Evolutionary conservation across 73 alveolate species (phyloP).

Genomic region (Symbiodinium pilosum): DNA sequence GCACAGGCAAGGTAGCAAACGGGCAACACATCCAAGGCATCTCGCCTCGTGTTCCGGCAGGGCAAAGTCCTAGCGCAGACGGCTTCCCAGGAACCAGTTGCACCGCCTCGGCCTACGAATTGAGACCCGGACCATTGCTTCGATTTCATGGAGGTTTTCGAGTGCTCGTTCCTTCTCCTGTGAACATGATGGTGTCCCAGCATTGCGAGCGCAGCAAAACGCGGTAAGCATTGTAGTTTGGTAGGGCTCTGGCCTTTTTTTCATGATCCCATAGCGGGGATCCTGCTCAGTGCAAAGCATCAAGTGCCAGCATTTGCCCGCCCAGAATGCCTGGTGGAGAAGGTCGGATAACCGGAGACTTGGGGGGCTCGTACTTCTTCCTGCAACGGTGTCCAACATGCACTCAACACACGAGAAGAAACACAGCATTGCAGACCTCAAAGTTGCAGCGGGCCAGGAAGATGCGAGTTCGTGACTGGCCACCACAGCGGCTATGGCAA

Average conservation of each 20-base stretch:
- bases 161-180: slow-evolving; percentile 19
- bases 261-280: slow-evolving; percentile 4
- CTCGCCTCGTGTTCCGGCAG: slow-evolving; percentile 9
- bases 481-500: background rate
- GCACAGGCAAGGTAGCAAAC: no score
- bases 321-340: slow-evolving; percentile 59
- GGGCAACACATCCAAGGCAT: no score
- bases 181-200: background rate
- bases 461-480: slow-evolving; percentile 68
- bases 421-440: background rate
- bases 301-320: background rate
- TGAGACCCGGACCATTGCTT: background rate
- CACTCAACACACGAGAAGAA: background rate
- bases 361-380: slow-evolving; percentile 90
- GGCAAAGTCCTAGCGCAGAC: background rate
- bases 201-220: background rate
- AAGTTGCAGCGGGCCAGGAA: slow-evolving; percentile 90
- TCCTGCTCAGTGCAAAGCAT: background rate
- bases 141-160: background rate
- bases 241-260: background rate
- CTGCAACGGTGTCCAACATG: background rate
- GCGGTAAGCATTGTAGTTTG: background rate
- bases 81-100: no score
- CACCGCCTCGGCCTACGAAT: background rate
- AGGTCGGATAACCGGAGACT: slow-evolving; percentile 79